These are phyloP conservation scores for Xylaria nigripes DNA, from an alignment of 495 filamentous ascomycete species.

Conservation along the genomic window DNA sequence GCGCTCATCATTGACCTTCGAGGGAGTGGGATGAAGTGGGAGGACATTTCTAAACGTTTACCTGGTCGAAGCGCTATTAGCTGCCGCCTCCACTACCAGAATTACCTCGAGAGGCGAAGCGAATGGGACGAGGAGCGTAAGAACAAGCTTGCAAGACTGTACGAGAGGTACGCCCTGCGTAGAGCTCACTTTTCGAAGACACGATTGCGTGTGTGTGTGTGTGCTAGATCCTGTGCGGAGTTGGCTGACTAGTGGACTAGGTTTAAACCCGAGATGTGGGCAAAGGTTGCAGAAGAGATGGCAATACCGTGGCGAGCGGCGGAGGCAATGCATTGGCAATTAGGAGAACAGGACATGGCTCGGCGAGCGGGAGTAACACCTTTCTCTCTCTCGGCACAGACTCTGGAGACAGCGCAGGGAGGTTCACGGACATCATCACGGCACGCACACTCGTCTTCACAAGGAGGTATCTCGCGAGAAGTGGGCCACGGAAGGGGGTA, in stretches of 20 bases:
- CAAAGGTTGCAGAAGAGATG: conserved; percentile 87
- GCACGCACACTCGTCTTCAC: conserved; percentile 40
- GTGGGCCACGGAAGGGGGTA: conserved; percentile 28
- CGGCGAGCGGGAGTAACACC: conserved; percentile 76
- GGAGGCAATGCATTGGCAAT: conserved; percentile 96
- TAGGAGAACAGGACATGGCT: conserved; percentile 90
- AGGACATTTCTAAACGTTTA: conserved; percentile 85
- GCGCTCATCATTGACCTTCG: conserved; percentile 81
- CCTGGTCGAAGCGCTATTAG: conserved; percentile 88
- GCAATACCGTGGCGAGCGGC: conserved; percentile 92
- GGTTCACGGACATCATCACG: conserved; percentile 28
- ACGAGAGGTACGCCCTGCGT: conserved; percentile 68
- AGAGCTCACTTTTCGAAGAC: not conserved
- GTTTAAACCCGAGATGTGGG: conserved; percentile 97
- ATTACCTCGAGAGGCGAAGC: conserved; percentile 82
- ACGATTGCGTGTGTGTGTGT: not conserved
- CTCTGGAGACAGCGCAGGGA: conserved; percentile 48
- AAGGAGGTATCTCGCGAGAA: conserved; percentile 37
- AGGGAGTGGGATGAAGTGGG: conserved; percentile 92
- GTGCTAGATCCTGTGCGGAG: not conserved
- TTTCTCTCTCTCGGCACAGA: conserved; percentile 58
- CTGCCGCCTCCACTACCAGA: conserved; percentile 93
- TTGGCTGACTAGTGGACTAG: conserved; percentile 38
- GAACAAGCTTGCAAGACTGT: conserved; percentile 87
- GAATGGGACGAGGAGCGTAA: conserved; percentile 98